Base-by-base conservation (phyloP, 2,329 filamentous ascomycete genomes). In the Dactylellina parvicollis region DNA sequence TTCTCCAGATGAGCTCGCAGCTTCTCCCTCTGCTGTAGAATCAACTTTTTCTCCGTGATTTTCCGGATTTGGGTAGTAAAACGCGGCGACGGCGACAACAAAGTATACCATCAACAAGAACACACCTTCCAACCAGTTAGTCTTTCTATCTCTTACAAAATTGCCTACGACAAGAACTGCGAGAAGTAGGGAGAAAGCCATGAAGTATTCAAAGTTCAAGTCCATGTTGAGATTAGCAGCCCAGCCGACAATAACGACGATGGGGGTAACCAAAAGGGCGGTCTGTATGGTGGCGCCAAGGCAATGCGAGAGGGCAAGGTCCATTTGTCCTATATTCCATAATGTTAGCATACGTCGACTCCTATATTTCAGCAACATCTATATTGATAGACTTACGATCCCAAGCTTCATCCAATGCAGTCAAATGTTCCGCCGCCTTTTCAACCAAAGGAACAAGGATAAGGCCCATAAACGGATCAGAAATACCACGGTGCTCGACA, bases 281-380 rank as follows among this genome's bases (percentile, higher is more conserved):
- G 93, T 97, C 82, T 96, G 93, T 70, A 96, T 89, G 0, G 91
- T 94, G 1, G 92, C 89, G 52, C 92, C 92, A 49, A 96, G 87
- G 56, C 95, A 91, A 80, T 96, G 92, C 42, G 91, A 90, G 32
- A 95, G 85, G 0, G 92, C 91, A 80, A 93, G 89, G 82, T 95
- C 94, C 84, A 93, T 92, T 72, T 72, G 67, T 24, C 36, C 67
- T 72, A n/a, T 38, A 14, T 26, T 44, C 20, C n/a, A n/a, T 12
- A 1, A 2, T 10, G 28, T 54, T 47, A 57, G 52, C 20, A 9
- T 30, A 20, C 16, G 20, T 42, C 22, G 16, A 26, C 28, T 56
- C 14, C 4, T 1, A 14, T 30, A 9, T 44, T 30, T 12, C 4
- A 9, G 5, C 10, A 2, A n/a, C 34, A 5, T 38, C 12, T 38